Evolutionary conservation across 176 grass and related monocot species (phyloP).

Genomic region (Oryza coarctata): DNA sequence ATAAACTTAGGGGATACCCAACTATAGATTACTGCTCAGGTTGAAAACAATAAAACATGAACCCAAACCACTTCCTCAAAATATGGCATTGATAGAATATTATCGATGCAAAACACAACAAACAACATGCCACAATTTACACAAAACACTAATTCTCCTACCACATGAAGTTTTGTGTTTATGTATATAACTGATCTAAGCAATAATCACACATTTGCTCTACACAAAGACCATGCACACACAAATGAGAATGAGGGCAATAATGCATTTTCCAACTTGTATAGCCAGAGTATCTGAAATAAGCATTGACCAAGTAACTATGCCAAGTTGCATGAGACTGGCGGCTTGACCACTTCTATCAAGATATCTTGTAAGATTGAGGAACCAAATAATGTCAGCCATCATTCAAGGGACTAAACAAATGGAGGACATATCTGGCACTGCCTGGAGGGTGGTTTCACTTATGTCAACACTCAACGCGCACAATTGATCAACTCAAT

Average conservation of each 20-base stretch:
- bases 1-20: background rate
- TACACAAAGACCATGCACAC: background rate
- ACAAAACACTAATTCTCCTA: background rate
- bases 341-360: background rate
- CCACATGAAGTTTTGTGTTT: background rate
- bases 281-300: background rate
- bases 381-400: constrained; percentile 36
- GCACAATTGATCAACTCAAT: background rate
- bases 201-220: background rate
- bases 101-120: background rate
- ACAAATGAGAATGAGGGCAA: background rate
- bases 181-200: background rate
- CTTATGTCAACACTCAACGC: constrained; percentile 32
- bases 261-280: background rate
- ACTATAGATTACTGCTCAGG: background rate
- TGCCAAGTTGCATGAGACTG: background rate
- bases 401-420: constrained; percentile 23
- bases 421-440: constrained; percentile 17
- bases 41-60: constrained; percentile 11
- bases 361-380: constrained; percentile 8
- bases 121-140: background rate
- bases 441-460: constrained; percentile 9
- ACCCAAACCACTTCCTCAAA: background rate
- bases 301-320: constrained; percentile 11
- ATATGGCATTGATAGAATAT: background rate